Conservation (phyloP, 441 rosid species). For the Monsonia emarginata region DNA sequence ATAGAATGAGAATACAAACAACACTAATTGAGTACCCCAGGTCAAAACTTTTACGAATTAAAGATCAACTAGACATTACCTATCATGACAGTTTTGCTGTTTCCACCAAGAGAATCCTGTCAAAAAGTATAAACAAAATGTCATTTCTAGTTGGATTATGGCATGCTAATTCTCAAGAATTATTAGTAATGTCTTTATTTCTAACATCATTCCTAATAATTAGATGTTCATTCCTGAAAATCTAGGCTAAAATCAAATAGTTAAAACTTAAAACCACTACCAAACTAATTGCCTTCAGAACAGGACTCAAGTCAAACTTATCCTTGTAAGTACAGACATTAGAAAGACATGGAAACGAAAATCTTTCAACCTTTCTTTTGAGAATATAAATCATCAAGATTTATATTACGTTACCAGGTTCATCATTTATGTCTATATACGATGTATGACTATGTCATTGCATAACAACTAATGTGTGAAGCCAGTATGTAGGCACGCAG, state of each 20-base stretch:
- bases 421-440: background rate
- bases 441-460: background rate
- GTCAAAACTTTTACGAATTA: background rate
- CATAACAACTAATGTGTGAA: background rate
- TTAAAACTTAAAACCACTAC: background rate
- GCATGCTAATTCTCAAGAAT: background rate
- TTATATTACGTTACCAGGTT: background rate
- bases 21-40: background rate
- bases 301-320: background rate
- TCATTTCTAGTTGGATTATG: background rate
- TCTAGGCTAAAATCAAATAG: background rate
- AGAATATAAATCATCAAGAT: background rate
- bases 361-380: background rate
- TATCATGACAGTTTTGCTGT: constrained; percentile 61
- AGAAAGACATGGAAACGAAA: background rate
- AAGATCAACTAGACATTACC: constrained; percentile 27
- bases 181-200: background rate
- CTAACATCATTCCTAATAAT: background rate
- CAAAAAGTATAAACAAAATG: constrained; percentile 13
- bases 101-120: constrained; percentile 69
- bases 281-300: background rate
- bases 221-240: background rate
- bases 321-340: background rate
- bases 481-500: background rate
- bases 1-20: too few relatives aligned